Percentiles rank a stretch among this genome's conserved stretches.
phyloP scores from a whole-genome alignment of 495 filamentous ascomycete genomes.

The Neurospora sp. region DNA sequence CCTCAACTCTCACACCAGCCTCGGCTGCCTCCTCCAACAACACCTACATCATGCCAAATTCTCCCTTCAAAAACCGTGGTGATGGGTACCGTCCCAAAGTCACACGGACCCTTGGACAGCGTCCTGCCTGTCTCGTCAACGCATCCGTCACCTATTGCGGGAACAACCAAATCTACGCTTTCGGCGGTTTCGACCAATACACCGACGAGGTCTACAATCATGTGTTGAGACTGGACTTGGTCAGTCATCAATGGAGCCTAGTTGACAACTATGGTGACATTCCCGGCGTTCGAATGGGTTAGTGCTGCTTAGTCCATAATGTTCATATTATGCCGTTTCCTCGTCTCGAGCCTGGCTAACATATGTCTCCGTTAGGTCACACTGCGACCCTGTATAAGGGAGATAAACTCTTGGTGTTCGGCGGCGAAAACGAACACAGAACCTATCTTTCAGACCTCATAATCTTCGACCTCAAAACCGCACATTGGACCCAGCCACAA shows the following conservation, averaged over 20 bases:
- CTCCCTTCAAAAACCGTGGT: conserved; percentile 53
- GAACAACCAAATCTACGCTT: conserved; percentile 93
- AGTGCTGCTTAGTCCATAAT: conserved; percentile 8
- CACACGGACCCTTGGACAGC: conserved; percentile 70
- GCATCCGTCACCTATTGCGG: conserved; percentile 95
- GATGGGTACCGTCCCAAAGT: conserved; percentile 75
- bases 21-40: conserved; percentile 53
- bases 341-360: neutral
- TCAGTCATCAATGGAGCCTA: conserved; percentile 81
- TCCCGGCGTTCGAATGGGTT: conserved; percentile 95
- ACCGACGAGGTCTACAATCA: conserved; percentile 99
- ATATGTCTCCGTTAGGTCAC: conserved; percentile 52
- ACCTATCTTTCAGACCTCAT: conserved; percentile 93
- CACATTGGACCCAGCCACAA: conserved; percentile 86
- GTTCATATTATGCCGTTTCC: neutral
- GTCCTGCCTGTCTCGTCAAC: conserved; percentile 92
- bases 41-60: conserved; percentile 78
- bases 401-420: conserved; percentile 89
- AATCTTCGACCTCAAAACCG: conserved; percentile 87
- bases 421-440: conserved; percentile 94
- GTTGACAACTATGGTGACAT: conserved; percentile 99
- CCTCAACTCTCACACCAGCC: conserved; percentile 32
- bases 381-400: conserved; percentile 92
- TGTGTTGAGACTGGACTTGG: conserved; percentile 77
- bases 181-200: conserved; percentile 98